Evolutionary conservation across 768 basidiomycete genomes (phyloP).

Genomic region (Calocybe gangraenosa): DNA sequence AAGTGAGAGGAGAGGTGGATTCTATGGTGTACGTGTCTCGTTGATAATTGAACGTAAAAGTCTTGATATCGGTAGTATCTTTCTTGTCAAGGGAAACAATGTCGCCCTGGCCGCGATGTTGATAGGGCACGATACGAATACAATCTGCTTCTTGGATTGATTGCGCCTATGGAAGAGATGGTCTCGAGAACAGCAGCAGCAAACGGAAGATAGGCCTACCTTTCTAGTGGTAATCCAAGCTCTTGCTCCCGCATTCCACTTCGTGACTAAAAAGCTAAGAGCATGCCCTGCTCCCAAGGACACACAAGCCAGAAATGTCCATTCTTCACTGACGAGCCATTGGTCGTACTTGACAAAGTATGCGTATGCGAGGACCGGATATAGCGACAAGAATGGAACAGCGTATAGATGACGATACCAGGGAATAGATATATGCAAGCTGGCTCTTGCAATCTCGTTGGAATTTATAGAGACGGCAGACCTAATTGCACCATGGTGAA

Average conservation of each 20-base stretch:
- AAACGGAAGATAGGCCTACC: slow-evolving; percentile 32
- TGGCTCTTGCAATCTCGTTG: slow-evolving; percentile 63
- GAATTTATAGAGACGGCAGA: slow-evolving; percentile 53
- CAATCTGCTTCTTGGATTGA: slow-evolving; percentile 72
- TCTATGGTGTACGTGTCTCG: slow-evolving; percentile 85
- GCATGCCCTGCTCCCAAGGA: slow-evolving; percentile 84
- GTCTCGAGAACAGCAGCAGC: not conserved
- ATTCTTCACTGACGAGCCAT: slow-evolving; percentile 92
- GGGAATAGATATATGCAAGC: slow-evolving; percentile 63
- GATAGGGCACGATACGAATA: slow-evolving; percentile 75
- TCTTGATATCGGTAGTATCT: slow-evolving; percentile 44
- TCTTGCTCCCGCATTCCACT: slow-evolving; percentile 79
- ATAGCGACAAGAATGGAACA: slow-evolving; percentile 73
- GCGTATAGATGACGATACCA: slow-evolving; percentile 71
- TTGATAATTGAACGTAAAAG: slow-evolving; percentile 92
- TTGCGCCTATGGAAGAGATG: slow-evolving; percentile 39
- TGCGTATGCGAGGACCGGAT: slow-evolving; percentile 83
- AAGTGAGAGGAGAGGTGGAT: slow-evolving; percentile 51
- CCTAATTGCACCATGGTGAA: slow-evolving; percentile 27
- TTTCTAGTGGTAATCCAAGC: slow-evolving; percentile 77
- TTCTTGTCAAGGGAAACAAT: slow-evolving; percentile 77
- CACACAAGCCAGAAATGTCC: slow-evolving; percentile 94
- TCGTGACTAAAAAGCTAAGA: slow-evolving; percentile 86
- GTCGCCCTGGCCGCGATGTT: slow-evolving; percentile 84
- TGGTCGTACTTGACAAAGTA: slow-evolving; percentile 89